Percentiles rank a stretch among this genome's conserved stretches.
These are phyloP conservation scores for Antrodiella citrinella DNA, from an alignment of 768 basidiomycete species.

Conservation along the genomic window DNA sequence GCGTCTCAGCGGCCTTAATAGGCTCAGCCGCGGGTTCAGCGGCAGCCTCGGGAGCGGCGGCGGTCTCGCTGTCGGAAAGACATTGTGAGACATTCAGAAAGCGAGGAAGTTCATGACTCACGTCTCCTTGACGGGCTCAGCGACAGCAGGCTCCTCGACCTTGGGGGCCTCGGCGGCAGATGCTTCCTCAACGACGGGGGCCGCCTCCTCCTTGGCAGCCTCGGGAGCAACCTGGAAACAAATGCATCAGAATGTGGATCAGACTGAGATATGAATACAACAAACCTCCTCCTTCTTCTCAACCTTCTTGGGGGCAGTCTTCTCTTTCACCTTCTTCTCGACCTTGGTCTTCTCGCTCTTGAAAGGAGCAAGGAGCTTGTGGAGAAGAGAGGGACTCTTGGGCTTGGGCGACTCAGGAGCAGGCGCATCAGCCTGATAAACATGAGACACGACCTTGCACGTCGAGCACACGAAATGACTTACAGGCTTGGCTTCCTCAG, in stretches of 20 bases:
- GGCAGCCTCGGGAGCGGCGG: slow-evolving; percentile 30
- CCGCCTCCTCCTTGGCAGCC: slow-evolving; percentile 31
- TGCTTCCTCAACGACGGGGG: slow-evolving; percentile 35
- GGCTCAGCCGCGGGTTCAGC: slow-evolving; percentile 25
- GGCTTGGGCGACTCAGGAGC: slow-evolving; percentile 73
- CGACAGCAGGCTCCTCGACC: slow-evolving; percentile 22
- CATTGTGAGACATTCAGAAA: slow-evolving; percentile 11
- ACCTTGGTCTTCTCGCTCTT: slow-evolving; percentile 44
- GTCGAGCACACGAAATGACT: slow-evolving; percentile 11
- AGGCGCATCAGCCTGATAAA: slow-evolving; percentile 37
- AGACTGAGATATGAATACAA: neutral
- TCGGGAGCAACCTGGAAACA: neutral
- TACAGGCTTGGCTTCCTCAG: slow-evolving; percentile 38
- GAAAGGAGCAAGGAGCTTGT: slow-evolving; percentile 75
- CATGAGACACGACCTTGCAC: slow-evolving; percentile 3
- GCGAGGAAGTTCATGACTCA: slow-evolving; percentile 26
- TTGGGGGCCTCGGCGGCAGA: slow-evolving; percentile 26
- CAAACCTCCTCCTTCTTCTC: slow-evolving; percentile 55
- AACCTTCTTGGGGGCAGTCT: slow-evolving; percentile 72
- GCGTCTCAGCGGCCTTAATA: slow-evolving; percentile 32
- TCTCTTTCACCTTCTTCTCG: slow-evolving; percentile 60
- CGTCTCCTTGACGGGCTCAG: slow-evolving; percentile 68
- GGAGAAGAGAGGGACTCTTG: slow-evolving; percentile 70
- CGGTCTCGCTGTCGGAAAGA: slow-evolving; percentile 37
- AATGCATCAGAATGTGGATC: neutral